phyloP scores from a whole-genome alignment of 805 yeast species.

The Kodamaea hsintzibuensis region DNA sequence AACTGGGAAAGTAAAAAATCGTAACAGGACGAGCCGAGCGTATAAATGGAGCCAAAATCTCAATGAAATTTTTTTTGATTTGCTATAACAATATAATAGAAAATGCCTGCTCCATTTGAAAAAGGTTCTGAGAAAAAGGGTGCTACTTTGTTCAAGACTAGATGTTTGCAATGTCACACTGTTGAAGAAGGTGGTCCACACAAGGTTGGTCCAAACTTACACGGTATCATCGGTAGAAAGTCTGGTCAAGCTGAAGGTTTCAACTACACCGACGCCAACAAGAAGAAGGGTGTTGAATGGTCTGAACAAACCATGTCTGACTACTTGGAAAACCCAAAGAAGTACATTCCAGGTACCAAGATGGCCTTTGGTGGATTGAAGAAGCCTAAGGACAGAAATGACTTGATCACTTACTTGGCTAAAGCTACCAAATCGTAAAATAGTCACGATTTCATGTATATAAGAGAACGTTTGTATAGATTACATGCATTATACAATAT shows the following conservation, averaged over 20 bases:
- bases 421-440: constrained; percentile 36
- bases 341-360: constrained; percentile 99
- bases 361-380: constrained; percentile 99
- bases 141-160: constrained; percentile 96
- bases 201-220: constrained; percentile 99
- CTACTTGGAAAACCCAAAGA: constrained; percentile 99
- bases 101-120: constrained; percentile 47
- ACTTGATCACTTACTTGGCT: constrained; percentile 82
- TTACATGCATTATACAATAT: neutral
- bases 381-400: constrained; percentile 99
- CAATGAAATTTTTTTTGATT: neutral
- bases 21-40: neutral
- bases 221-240: constrained; percentile 89
- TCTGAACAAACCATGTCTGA: constrained; percentile 83
- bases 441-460: constrained; percentile 5
- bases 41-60: constrained; percentile 1
- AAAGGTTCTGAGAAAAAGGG: constrained; percentile 68
- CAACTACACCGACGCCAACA: constrained; percentile 98
- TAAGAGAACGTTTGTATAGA: constrained; percentile 3
- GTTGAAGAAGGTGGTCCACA: constrained; percentile 93
- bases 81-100: neutral
- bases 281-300: constrained; percentile 93
- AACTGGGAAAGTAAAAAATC: neutral
- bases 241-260: constrained; percentile 92
- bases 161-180: constrained; percentile 99